Evolutionary conservation across 2,329 filamentous ascomycete genomes (phyloP).

Genomic region (Chrysosporium queenslandicum): DNA sequence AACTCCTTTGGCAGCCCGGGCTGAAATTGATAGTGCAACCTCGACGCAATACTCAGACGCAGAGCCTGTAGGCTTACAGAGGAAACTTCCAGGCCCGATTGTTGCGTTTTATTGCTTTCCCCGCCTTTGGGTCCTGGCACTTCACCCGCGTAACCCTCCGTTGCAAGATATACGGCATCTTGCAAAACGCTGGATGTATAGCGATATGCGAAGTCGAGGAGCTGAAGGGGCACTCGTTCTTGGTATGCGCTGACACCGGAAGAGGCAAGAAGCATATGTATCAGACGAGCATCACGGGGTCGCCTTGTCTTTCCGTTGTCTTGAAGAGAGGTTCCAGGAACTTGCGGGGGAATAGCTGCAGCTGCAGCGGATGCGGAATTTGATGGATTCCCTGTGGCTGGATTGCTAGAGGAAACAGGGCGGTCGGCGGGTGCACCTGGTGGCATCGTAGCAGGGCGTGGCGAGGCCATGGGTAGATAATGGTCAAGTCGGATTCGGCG

Average conservation of each 20-base stretch:
- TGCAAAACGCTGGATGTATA: conserved; percentile 45
- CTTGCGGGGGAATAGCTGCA: conserved; percentile 25
- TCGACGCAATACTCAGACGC: conserved; percentile 50
- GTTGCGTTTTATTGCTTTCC: conserved; percentile 26
- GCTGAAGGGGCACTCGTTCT: conserved; percentile 44
- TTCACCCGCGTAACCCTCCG: conserved; percentile 41
- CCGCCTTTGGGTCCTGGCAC: conserved; percentile 23
- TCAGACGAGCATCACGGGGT: conserved; percentile 42
- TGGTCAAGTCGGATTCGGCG: too few relatives aligned
- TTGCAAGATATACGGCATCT: conserved; percentile 43
- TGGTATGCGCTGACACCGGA: conserved; percentile 43
- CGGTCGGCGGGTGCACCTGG: conserved; percentile 28
- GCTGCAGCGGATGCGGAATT: conserved; percentile 14
- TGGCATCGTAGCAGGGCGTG: conserved; percentile 14
- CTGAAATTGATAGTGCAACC: conserved; percentile 52
- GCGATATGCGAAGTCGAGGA: conserved; percentile 45
- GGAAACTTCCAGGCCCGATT: conserved; percentile 36
- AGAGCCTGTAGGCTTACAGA: conserved; percentile 49
- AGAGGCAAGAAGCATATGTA: conserved; percentile 43
- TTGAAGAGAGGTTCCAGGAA: conserved; percentile 37
- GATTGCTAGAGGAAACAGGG: conserved; percentile 21
- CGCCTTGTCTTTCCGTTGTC: conserved; percentile 40
- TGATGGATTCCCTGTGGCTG: conserved; percentile 17
- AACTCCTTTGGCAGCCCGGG: conserved; percentile 52
- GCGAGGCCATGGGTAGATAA: conserved; percentile 17